Conservation (phyloP, 306 rosid genomes). For the Prunus mume region DNA sequence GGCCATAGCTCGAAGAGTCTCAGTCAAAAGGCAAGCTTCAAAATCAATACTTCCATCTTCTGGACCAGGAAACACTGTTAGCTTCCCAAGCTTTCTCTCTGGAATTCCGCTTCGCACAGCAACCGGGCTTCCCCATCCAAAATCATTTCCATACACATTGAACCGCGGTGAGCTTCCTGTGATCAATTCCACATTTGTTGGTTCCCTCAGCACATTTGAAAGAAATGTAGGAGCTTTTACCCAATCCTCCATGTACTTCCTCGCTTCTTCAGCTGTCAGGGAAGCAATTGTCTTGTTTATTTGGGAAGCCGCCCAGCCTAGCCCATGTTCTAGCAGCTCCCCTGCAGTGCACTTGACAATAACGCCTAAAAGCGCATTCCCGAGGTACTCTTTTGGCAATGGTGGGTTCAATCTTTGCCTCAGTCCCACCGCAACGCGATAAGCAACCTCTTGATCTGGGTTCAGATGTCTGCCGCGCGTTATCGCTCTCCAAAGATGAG, state of each 20-base stretch:
- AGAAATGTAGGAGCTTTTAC: background rate
- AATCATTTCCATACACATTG: slow-evolving; percentile 42
- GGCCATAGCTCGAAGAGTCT: slow-evolving; percentile 28
- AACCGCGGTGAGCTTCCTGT: slow-evolving; percentile 42
- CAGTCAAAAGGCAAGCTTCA: slow-evolving; percentile 31
- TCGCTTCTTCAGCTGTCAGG: slow-evolving; percentile 7
- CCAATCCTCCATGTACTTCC: slow-evolving; percentile 6
- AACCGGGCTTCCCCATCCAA: slow-evolving; percentile 47
- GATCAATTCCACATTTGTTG: background rate
- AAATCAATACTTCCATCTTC: slow-evolving; percentile 44
- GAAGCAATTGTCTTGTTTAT: background rate
- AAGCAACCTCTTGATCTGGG: background rate
- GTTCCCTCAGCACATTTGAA: background rate
- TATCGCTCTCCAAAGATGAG: background rate
- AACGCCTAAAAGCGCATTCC: background rate
- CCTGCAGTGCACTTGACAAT: background rate
- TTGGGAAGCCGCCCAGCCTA: background rate
- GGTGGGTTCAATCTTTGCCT: background rate
- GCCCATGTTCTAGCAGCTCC: background rate
- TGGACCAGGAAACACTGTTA: slow-evolving; percentile 27
- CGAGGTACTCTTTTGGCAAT: background rate
- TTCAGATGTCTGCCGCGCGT: background rate
- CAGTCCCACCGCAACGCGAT: background rate
- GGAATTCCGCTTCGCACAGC: slow-evolving; percentile 34
- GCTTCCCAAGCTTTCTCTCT: slow-evolving; percentile 18